Conservation (phyloP, 2,329 filamentous ascomycete genomes). For the Claviceps spartinae region DNA sequence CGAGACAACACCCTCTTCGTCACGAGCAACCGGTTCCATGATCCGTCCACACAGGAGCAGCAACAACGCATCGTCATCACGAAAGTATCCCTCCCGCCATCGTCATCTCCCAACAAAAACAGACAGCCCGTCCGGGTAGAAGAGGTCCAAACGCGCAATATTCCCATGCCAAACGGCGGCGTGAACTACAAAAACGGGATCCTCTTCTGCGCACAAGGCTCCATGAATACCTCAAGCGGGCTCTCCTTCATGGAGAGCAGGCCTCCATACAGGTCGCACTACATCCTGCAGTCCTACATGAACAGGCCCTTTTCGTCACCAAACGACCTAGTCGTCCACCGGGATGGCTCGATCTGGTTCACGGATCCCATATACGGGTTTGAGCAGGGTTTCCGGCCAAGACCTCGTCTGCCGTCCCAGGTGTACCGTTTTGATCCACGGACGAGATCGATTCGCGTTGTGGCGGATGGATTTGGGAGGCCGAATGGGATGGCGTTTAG, state of each 20-base stretch:
- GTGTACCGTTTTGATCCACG: constrained; percentile 33
- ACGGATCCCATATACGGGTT: constrained; percentile 36
- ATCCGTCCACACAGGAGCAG: constrained; percentile 8
- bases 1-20: constrained; percentile 17
- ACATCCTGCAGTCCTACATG: constrained; percentile 25
- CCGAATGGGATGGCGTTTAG: constrained; percentile 33
- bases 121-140: constrained; percentile 14
- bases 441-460: constrained; percentile 24
- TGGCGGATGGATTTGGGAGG: constrained; percentile 33
- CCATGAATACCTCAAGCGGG: constrained; percentile 11
- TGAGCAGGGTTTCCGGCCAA: constrained; percentile 31
- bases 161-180: constrained; percentile 35
- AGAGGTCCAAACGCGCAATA: constrained; percentile 18
- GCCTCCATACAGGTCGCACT: constrained; percentile 16
- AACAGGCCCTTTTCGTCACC: constrained; percentile 33
- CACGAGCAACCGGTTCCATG: constrained; percentile 20
- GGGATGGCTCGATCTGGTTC: constrained; percentile 34
- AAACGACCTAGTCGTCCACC: constrained; percentile 32
- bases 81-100: constrained; percentile 11
- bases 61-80: constrained; percentile 16
- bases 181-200: constrained; percentile 29
- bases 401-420: constrained; percentile 29
- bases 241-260: constrained; percentile 20
- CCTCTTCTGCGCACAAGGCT: constrained; percentile 29
- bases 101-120: not conserved